phyloP scores from a whole-genome alignment of 495 filamentous ascomycete genomes.

The Chlorociboria aeruginascens region DNA sequence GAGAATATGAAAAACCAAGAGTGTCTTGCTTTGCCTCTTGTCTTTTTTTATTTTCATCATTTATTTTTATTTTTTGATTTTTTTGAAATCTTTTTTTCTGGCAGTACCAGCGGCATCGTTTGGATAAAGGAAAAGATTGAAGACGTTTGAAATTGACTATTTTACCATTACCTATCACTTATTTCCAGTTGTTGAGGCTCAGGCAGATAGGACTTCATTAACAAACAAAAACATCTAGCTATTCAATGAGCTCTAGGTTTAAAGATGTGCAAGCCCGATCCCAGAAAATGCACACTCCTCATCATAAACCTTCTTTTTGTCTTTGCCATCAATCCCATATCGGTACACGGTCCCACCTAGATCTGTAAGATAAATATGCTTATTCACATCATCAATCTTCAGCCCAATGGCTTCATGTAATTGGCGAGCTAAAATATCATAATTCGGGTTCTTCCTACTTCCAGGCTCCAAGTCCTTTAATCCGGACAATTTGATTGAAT shows the following conservation, averaged over 20 bases:
- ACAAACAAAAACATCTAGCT: no score
- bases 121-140: no score
- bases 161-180: no score
- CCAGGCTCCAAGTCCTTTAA: not conserved
- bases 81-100: no score
- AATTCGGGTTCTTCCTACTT: conserved; percentile 3
- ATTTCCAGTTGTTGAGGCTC: no score
- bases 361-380: conserved; percentile 32
- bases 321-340: conserved; percentile 24
- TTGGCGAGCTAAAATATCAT: conserved; percentile 26
- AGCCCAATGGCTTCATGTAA: conserved; percentile 39
- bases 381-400: conserved; percentile 26
- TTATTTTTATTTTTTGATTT: no score
- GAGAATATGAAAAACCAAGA: no score
- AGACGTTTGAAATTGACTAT: no score
- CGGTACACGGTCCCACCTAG: conserved; percentile 34
- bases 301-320: conserved; percentile 8
- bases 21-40: no score
- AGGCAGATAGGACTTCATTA: no score
- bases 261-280: conserved; percentile 5
- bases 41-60: no score
- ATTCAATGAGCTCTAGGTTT: not conserved
- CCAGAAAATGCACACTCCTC: conserved; percentile 4
- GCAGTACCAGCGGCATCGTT: no score
- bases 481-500: conserved; percentile 14